Conservation (phyloP, 306 rosid genomes). For the Benincasa hispida region DNA sequence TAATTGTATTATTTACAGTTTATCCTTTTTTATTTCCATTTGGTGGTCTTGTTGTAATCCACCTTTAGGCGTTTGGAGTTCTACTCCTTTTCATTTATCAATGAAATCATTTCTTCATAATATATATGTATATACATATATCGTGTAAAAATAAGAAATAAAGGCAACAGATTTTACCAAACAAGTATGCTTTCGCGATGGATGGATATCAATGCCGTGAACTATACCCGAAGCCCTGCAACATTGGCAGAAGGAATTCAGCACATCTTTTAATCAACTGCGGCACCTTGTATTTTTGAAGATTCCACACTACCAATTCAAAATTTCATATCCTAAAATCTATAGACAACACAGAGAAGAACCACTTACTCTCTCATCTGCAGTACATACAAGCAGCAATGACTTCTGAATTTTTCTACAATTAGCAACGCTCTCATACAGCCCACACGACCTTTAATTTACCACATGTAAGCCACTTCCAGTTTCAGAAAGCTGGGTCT, state of each 20-base stretch:
- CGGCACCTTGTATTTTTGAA: background rate
- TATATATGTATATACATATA: no score
- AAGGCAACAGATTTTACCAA: slow-evolving; percentile 33
- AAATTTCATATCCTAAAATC: background rate
- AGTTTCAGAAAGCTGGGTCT: background rate
- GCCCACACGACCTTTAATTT: background rate
- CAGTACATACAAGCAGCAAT: background rate
- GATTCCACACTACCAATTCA: background rate
- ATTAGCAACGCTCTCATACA: background rate
- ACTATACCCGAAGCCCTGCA: slow-evolving; percentile 85
- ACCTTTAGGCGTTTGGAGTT: no score
- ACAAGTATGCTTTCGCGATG: slow-evolving; percentile 87
- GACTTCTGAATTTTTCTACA: background rate
- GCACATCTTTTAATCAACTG: background rate
- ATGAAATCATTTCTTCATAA: no score
- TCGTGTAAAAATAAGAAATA: background rate
- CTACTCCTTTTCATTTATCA: no score
- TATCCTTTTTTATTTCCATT: no score
- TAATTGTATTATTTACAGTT: no score
- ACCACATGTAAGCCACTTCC: background rate
- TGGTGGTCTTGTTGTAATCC: no score
- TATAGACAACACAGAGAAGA: background rate
- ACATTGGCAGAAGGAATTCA: slow-evolving; percentile 7
- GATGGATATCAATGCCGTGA: slow-evolving; percentile 83
- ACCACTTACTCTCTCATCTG: background rate